These are phyloP conservation scores for Darksidea phi DNA, from an alignment of 495 filamentous ascomycete genomes.

Conservation along the genomic window DNA sequence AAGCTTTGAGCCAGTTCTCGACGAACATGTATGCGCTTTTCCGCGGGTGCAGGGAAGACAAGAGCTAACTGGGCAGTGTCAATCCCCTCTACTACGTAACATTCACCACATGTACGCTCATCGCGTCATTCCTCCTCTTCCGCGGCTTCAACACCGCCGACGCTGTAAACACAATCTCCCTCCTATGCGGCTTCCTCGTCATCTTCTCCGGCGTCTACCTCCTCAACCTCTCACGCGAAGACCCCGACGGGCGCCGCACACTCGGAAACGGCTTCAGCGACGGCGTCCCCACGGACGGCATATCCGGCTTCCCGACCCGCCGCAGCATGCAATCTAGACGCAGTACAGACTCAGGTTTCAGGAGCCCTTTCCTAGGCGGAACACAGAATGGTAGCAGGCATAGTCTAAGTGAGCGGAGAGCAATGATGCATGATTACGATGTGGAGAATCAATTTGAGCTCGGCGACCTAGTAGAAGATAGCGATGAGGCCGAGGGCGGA, in stretches of 20 bases:
- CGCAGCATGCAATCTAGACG: constrained; percentile 88
- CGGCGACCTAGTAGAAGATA: constrained; percentile 68
- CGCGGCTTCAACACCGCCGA: constrained; percentile 95
- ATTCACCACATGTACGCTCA: constrained; percentile 94
- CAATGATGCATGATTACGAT: constrained; percentile 81
- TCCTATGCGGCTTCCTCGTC: constrained; percentile 90
- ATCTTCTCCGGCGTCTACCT: constrained; percentile 98
- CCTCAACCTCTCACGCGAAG: constrained; percentile 86
- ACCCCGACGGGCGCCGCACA: constrained; percentile 74
- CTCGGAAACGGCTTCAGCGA: constrained; percentile 64
- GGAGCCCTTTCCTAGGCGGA: constrained; percentile 40
- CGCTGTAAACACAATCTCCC: constrained; percentile 86
- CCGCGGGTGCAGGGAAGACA: background rate
- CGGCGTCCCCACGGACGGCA: constrained; percentile 83
- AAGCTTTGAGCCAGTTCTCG: constrained; percentile 93
- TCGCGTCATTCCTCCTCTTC: constrained; percentile 97
- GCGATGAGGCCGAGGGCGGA: constrained; percentile 53
- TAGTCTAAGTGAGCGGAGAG: constrained; percentile 60
- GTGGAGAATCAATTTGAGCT: constrained; percentile 62
- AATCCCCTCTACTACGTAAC: constrained; percentile 99
- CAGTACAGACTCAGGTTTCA: constrained; percentile 59
- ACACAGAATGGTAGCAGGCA: constrained; percentile 5
- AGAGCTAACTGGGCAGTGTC: constrained; percentile 58
- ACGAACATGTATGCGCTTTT: constrained; percentile 77
- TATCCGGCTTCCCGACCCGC: constrained; percentile 83